phyloP scores from a whole-genome alignment of 164 flowering plant genomes.

The Sedum album region DNA sequence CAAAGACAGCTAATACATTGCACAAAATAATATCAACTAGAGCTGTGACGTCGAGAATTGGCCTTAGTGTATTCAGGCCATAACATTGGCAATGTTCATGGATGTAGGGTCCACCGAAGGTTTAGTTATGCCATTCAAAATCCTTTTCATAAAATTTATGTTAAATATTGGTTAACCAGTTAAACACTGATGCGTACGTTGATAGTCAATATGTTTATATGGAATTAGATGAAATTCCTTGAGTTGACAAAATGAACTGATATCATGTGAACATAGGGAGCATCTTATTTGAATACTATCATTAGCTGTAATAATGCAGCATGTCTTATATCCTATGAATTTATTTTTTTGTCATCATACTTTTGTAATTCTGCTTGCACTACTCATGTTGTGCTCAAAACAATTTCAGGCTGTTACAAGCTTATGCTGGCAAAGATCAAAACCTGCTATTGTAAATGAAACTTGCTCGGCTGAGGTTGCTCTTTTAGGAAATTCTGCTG shows the following conservation, averaged over 20 bases:
- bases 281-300: neutral
- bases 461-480: constrained; percentile 71
- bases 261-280: neutral
- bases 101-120: too few relatives aligned
- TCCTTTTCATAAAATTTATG: neutral
- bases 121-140: too few relatives aligned
- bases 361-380: neutral
- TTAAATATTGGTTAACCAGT: neutral
- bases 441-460: constrained; percentile 68
- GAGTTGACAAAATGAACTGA: neutral
- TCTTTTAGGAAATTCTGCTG: constrained; percentile 80
- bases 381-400: neutral
- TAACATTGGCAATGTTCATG: too few relatives aligned
- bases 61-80: neutral
- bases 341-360: neutral
- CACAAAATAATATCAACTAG: neutral
- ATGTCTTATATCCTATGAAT: neutral
- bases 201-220: neutral
- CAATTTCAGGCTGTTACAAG: constrained; percentile 74
- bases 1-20: neutral
- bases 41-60: neutral
- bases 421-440: constrained; percentile 97
- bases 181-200: neutral
- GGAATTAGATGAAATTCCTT: neutral
- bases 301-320: neutral